phyloP scores from a whole-genome alignment of 2,329 filamentous ascomycete genomes.

The Aspergillus viridinutans region DNA sequence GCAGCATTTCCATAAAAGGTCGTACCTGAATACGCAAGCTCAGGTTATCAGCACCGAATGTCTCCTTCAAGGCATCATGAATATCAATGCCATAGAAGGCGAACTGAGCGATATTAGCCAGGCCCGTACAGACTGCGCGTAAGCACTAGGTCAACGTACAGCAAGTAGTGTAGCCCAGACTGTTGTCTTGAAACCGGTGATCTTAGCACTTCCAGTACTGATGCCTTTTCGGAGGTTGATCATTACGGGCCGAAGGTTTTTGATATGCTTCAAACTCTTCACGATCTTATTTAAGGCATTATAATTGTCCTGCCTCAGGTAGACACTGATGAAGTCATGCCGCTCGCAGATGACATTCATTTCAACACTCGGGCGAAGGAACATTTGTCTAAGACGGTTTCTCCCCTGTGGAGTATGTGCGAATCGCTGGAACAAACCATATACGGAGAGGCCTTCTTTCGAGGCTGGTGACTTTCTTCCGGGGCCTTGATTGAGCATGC shows the following conservation, averaged over 20 bases:
- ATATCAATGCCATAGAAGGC: constrained; percentile 67
- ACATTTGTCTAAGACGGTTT: constrained; percentile 67
- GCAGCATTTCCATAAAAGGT: background rate
- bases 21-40: constrained; percentile 52
- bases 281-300: constrained; percentile 53
- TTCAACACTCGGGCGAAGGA: constrained; percentile 73
- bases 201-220: constrained; percentile 50
- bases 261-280: constrained; percentile 64
- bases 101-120: constrained; percentile 50
- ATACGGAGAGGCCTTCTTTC: constrained; percentile 81
- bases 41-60: constrained; percentile 52
- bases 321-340: constrained; percentile 62
- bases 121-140: background rate
- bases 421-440: constrained; percentile 72
- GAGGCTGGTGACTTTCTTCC: constrained; percentile 56
- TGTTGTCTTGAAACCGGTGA: constrained; percentile 57
- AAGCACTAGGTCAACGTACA: constrained; percentile 28
- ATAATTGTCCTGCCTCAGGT: constrained; percentile 66
- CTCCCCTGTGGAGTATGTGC: constrained; percentile 77
- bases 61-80: constrained; percentile 57
- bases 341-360: constrained; percentile 65
- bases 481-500: constrained; percentile 70
- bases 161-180: constrained; percentile 69
- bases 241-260: constrained; percentile 68
- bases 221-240: constrained; percentile 72